These are phyloP conservation scores for Phaeolepiota aurea DNA, from an alignment of 768 basidiomycete genomes.

Conservation along the genomic window DNA sequence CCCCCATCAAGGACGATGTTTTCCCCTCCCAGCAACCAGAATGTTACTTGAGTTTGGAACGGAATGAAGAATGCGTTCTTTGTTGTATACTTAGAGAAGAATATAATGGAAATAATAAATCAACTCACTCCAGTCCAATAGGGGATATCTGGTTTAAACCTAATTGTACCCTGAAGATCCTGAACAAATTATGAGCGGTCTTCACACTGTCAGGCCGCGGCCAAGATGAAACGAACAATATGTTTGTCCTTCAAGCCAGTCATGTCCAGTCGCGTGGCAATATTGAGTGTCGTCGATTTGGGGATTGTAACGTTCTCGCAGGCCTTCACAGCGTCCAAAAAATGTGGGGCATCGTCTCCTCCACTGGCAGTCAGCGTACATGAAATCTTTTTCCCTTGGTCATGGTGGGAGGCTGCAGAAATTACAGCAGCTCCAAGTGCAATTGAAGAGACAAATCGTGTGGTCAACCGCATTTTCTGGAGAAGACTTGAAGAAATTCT, in stretches of 20 bases:
- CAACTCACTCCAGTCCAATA: slow-evolving; percentile 43
- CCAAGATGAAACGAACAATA: too few relatives aligned
- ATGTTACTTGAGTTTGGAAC: slow-evolving; percentile 46
- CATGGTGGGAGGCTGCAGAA: neutral
- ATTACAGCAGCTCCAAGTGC: neutral
- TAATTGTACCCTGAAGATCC: slow-evolving; percentile 42
- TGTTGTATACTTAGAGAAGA: neutral
- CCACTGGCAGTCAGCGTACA: slow-evolving; percentile 38
- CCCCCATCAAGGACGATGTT: slow-evolving; percentile 46
- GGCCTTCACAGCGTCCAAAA: slow-evolving; percentile 32
- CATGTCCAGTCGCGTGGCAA: slow-evolving; percentile 44
- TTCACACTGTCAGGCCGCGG: too few relatives aligned
- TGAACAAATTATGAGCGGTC: too few relatives aligned
- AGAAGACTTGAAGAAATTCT: slow-evolving; percentile 3
- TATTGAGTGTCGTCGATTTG: slow-evolving; percentile 36
- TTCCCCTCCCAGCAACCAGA: slow-evolving; percentile 47
- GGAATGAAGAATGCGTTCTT: slow-evolving; percentile 45
- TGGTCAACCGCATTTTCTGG: neutral
- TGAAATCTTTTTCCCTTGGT: neutral
- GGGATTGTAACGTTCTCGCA: slow-evolving; percentile 37
- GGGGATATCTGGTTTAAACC: slow-evolving; percentile 38
- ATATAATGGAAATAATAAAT: neutral
- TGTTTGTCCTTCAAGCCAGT: slow-evolving; percentile 40
- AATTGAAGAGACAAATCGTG: neutral
- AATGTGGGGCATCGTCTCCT: slow-evolving; percentile 42